phyloP scores from a whole-genome alignment of 148 eudicot genomes.

The Spergularia bocconei region DNA sequence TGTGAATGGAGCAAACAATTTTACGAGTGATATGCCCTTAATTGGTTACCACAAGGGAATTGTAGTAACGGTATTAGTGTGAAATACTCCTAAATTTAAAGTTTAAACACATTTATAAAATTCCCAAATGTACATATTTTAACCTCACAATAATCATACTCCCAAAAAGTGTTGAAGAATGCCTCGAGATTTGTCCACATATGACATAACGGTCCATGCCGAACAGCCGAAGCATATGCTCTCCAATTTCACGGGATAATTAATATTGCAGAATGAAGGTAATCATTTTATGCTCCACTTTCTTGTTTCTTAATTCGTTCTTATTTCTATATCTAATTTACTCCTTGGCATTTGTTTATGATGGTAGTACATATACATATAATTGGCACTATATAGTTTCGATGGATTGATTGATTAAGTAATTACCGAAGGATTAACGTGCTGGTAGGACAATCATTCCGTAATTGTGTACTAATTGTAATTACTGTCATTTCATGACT shows the following conservation, averaged over 20 bases:
- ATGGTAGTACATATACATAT: conserved; percentile 8
- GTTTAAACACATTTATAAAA: no score
- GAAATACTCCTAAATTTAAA: no score
- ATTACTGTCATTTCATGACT: not conserved
- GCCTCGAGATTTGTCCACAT: conserved; percentile 6
- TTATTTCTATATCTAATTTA: conserved; percentile 24
- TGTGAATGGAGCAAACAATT: no score
- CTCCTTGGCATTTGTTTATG: no score
- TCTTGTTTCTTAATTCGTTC: conserved; percentile 20
- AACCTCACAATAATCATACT: not conserved
- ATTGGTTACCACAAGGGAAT: no score
- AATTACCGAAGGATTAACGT: not conserved
- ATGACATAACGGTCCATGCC: conserved; percentile 7
- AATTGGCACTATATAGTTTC: conserved; percentile 13
- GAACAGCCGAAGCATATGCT: not conserved
- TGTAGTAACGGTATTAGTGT: no score
- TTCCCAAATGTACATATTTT: not conserved
- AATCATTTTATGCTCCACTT: conserved; percentile 29
- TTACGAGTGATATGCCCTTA: no score
- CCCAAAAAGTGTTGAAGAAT: not conserved
- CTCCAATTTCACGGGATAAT: not conserved
- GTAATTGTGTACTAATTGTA: not conserved
- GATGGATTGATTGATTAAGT: not conserved
- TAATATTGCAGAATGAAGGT: conserved; percentile 14
- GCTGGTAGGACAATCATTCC: not conserved